Conservation (phyloP, 1,284 basidiomycete species). For the Trichosporon inkin region DNA sequence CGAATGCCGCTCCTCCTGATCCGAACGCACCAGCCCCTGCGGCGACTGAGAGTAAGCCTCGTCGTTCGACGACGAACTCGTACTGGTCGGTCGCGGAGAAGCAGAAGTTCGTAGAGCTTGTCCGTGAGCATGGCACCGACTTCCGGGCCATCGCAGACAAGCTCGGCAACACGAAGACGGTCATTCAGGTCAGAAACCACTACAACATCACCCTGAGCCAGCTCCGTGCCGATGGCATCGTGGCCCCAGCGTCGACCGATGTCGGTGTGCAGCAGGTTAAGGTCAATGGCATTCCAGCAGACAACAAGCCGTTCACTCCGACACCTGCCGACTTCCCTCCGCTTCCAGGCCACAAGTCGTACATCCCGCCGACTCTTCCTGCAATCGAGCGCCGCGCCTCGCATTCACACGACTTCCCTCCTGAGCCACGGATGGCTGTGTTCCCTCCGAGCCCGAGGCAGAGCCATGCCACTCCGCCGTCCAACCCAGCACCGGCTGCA, state of each 20-base stretch:
- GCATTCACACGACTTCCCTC: slow-evolving; percentile 6
- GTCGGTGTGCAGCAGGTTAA: slow-evolving; percentile 23
- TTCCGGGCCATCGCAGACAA: slow-evolving; percentile 69
- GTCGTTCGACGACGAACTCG: slow-evolving; percentile 39
- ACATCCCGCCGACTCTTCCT: background rate
- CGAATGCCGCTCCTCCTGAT: background rate
- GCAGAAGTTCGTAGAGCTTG: slow-evolving; percentile 59
- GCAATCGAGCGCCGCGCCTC: background rate
- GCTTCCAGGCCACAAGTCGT: background rate
- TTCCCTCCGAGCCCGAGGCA: slow-evolving; percentile 33
- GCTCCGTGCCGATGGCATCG: slow-evolving; percentile 17
- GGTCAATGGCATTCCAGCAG: slow-evolving; percentile 19
- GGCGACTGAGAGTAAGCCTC: slow-evolving; percentile 15
- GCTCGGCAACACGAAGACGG: slow-evolving; percentile 69
- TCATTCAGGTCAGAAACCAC: slow-evolving; percentile 67
- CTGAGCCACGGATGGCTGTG: slow-evolving; percentile 40
- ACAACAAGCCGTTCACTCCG: background rate
- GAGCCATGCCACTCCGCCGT: slow-evolving; percentile 8
- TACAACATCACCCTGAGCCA: slow-evolving; percentile 23
- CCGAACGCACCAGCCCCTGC: background rate
- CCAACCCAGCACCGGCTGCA: slow-evolving; percentile 6
- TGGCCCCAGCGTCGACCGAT: slow-evolving; percentile 16
- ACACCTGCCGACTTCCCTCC: slow-evolving; percentile 18
- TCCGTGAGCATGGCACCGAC: slow-evolving; percentile 67
- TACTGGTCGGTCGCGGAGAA: slow-evolving; percentile 58